Conservation (phyloP, 2,329 filamentous ascomycete species). For the Penicillium sumatraense region DNA sequence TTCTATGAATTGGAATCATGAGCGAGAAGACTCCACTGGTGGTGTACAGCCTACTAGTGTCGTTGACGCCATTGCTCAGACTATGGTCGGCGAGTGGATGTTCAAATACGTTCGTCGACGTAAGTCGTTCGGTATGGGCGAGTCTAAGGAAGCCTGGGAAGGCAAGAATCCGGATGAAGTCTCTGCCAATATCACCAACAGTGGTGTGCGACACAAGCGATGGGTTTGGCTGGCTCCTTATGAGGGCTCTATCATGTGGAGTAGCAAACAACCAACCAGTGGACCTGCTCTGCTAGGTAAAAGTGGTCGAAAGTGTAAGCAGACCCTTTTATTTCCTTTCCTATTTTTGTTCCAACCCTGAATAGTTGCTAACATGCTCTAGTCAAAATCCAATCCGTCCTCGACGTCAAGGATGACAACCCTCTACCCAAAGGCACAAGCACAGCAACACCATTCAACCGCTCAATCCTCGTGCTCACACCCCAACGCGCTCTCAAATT, state of each 20-base stretch:
- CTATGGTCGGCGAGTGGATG: conserved; percentile 87
- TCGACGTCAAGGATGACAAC: conserved; percentile 96
- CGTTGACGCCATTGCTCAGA: conserved; percentile 95
- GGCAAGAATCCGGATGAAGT: conserved; percentile 68
- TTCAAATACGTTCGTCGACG: conserved; percentile 59
- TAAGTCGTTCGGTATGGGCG: conserved; percentile 82
- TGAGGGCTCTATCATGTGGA: conserved; percentile 95
- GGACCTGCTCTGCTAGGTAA: conserved; percentile 91
- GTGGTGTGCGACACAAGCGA: conserved; percentile 79
- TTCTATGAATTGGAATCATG: conserved; percentile 35
- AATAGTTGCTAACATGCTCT: conserved; percentile 19
- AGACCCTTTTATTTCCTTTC: too few relatives aligned
- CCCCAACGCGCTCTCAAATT: conserved; percentile 94
- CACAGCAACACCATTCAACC: conserved; percentile 70
- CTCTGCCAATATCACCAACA: conserved; percentile 68
- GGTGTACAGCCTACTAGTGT: conserved; percentile 74
- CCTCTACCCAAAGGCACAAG: conserved; percentile 73
- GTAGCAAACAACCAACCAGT: conserved; percentile 91
- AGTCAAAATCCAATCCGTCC: conserved; percentile 94
- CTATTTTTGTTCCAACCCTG: too few relatives aligned
- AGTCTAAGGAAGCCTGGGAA: conserved; percentile 51
- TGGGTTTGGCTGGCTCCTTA: conserved; percentile 99
- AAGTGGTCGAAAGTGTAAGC: conserved; percentile 89
- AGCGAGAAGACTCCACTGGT: conserved; percentile 56
- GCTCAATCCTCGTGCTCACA: conserved; percentile 93